phyloP scores from a whole-genome alignment of 352 stramenopile species.

The Paralagenidium karlingii region DNA sequence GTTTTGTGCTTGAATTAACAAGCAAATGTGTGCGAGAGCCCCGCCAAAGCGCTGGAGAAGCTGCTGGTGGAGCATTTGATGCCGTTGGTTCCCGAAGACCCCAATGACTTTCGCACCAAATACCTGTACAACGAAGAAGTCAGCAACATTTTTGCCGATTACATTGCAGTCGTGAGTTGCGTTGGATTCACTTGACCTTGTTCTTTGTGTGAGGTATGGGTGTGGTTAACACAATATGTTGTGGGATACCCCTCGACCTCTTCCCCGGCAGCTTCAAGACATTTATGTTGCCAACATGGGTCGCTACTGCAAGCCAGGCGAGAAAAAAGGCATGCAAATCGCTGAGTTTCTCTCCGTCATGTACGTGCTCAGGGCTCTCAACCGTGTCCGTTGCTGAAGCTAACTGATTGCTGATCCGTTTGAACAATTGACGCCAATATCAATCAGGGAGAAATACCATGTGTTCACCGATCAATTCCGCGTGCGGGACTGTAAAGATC shows the following conservation, averaged over 20 bases:
- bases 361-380: slow-evolving; percentile 16
- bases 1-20: neutral
- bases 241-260: neutral
- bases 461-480: slow-evolving; percentile 52
- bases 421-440: neutral
- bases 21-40: slow-evolving; percentile 54
- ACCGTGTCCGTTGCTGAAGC: too few species aligned
- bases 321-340: slow-evolving; percentile 70
- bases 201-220: neutral
- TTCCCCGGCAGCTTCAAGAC: slow-evolving; percentile 51
- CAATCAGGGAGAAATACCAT: slow-evolving; percentile 51
- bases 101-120: slow-evolving; percentile 53
- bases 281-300: slow-evolving; percentile 65
- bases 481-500: slow-evolving; percentile 49
- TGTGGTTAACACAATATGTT: too few species aligned
- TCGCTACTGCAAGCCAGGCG: slow-evolving; percentile 51
- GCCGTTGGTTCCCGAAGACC: slow-evolving; percentile 29
- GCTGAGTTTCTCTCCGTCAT: slow-evolving; percentile 44
- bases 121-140: slow-evolving; percentile 71
- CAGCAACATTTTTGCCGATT: slow-evolving; percentile 56
- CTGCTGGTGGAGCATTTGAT: slow-evolving; percentile 42
- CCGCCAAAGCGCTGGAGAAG: slow-evolving; percentile 57
- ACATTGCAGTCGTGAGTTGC: slow-evolving; percentile 46
- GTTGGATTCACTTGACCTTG: neutral
- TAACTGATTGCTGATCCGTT: neutral